Conservation (phyloP, 257 asterid species). For the Linaria vulgaris region DNA sequence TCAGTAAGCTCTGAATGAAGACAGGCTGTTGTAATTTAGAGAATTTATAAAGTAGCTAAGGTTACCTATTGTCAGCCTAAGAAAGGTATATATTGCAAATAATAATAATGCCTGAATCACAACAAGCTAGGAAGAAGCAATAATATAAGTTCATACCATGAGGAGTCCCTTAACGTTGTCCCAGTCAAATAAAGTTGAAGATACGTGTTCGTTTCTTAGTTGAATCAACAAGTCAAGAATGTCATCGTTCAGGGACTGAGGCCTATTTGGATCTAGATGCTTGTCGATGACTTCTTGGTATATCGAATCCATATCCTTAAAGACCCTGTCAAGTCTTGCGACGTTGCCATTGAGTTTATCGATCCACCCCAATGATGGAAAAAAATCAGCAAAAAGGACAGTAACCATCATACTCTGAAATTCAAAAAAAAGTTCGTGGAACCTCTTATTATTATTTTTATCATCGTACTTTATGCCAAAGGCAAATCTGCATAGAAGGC, state of each 20-base stretch:
- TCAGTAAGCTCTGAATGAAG: too few relatives aligned
- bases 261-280: slow-evolving; percentile 15
- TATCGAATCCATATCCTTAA: slow-evolving; percentile 18
- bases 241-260: slow-evolving; percentile 20
- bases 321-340: slow-evolving; percentile 12
- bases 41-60: neutral
- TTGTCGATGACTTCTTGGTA: slow-evolving; percentile 25
- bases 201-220: neutral
- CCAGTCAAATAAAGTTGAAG: neutral
- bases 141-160: slow-evolving; percentile 18
- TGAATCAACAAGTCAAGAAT: slow-evolving; percentile 24
- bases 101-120: neutral
- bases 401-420: slow-evolving; percentile 4
- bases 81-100: neutral
- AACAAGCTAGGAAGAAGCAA: neutral
- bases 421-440: slow-evolving; percentile 2
- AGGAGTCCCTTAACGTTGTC: slow-evolving; percentile 27
- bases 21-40: neutral
- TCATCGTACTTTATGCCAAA: slow-evolving; percentile 4
- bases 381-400: slow-evolving; percentile 17
- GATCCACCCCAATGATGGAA: slow-evolving; percentile 26
- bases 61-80: neutral
- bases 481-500: neutral
- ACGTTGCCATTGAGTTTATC: slow-evolving; percentile 17
- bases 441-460: neutral